Evolutionary conservation across 1,139 yeast species (phyloP), one percentile per base, ranked within the genome.

Genomic region (Eremothecium sinecaudum): DNA sequence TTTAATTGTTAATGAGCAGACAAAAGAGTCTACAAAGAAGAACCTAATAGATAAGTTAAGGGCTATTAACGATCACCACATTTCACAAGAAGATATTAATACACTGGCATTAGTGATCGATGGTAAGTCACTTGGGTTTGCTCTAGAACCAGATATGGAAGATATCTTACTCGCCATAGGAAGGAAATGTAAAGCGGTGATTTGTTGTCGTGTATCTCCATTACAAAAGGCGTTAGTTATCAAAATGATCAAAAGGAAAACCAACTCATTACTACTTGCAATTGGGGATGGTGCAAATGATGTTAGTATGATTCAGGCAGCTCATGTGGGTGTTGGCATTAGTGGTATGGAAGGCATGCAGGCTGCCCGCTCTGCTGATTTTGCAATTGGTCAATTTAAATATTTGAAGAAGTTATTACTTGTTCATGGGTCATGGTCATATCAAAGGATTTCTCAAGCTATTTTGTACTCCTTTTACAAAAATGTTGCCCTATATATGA

Each of bases 291-390:
- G 98, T 47, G 96, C 98, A 3, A 90, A 90, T 54, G 99, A 90
- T 63, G 98, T 90, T 19, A 82, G 94, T 28, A 90, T 90, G 99
- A 90, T 90, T 47, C 98, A 90, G 60, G 96, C 97, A 10, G 98
- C 98, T 0, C 95, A 90, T 59, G 94, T 90, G 33, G 99, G 99
- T 41, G 93, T 90, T 29, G 99, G 99, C 55, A 90, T 90, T 46
- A 83, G 92, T 52, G 99, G 99, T 48, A 82, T 84, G 83, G 98
- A 92, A 63, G 99, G 99, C 48, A 87, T 87, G 86, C 99, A 92
- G 59, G 98, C 98, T 6, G 97, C 98, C 0, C 71, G 98, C 59
- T 79, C 93, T 59, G 98, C 99, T 0, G 99, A 92, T 66, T 76
- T 90, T 40, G 87, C 97, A 1, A 84, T 92, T 60, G 98, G 96